phyloP scores from a whole-genome alignment of 2,329 filamentous ascomycete genomes.

The Fusarium drepaniforme region DNA sequence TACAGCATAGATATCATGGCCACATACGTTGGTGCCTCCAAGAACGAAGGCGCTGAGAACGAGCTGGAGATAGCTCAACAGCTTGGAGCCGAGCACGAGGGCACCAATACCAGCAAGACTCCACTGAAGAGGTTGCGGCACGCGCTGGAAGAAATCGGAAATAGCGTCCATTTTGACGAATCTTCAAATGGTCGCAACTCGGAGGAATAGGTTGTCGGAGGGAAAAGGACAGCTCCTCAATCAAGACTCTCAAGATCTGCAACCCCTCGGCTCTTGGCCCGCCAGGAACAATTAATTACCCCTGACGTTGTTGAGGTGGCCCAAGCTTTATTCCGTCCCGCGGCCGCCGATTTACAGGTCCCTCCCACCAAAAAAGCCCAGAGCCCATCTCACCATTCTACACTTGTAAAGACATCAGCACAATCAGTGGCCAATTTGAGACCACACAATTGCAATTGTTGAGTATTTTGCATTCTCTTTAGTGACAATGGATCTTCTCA shows the following conservation, averaged over 20 bases:
- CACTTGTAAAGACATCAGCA: not conserved
- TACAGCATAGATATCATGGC: not conserved
- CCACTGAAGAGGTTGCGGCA: constrained; percentile 61
- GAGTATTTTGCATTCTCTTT: not conserved
- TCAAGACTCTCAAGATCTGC: constrained; percentile 19
- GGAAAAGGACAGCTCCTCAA: not conserved
- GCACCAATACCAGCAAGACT: constrained; percentile 67
- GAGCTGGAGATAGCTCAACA: constrained; percentile 70
- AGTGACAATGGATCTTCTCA: constrained; percentile 58
- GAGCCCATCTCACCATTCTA: constrained; percentile 6
- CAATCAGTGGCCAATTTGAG: not conserved
- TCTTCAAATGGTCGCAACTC: not conserved
- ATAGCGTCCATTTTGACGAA: constrained; percentile 45
- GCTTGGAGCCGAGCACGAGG: constrained; percentile 67
- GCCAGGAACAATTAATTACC: constrained; percentile 22
- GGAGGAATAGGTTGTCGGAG: not conserved
- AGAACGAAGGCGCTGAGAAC: constrained; percentile 78
- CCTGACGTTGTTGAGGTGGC: constrained; percentile 47
- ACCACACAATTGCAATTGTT: constrained; percentile 17
- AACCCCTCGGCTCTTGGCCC: constrained; percentile 39
- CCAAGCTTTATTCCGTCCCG: constrained; percentile 41
- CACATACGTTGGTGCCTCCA: constrained; percentile 69
- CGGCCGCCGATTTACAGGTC: constrained; percentile 19
- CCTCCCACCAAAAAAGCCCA: constrained; percentile 33
- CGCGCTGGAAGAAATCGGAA: constrained; percentile 42